Percentiles rank a stretch among this genome's conserved stretches.
These are phyloP conservation scores for Phytomonas sp. DNA, from an alignment of 208 protist genomes.

Conservation along the genomic window DNA sequence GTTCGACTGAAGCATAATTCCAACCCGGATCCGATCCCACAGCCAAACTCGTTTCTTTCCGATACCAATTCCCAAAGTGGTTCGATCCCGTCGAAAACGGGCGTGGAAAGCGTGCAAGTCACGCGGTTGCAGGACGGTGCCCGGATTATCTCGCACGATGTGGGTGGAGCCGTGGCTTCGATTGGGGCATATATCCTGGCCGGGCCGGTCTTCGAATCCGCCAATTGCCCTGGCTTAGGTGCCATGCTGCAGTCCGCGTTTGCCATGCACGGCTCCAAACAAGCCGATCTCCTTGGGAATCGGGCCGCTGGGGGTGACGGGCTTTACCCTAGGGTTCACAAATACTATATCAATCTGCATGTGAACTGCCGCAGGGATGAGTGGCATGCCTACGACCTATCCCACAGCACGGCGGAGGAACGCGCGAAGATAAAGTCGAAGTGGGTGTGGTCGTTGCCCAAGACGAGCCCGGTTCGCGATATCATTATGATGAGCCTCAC, in stretches of 20 bases:
- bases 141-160: constrained; percentile 73
- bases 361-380: constrained; percentile 63
- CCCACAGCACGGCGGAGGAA: not conserved
- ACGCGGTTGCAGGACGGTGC: constrained; percentile 74
- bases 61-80: not conserved
- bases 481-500: constrained; percentile 76
- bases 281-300: constrained; percentile 67
- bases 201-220: constrained; percentile 74
- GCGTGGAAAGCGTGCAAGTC: constrained; percentile 25
- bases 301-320: constrained; percentile 64
- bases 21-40: not conserved
- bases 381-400: constrained; percentile 23
- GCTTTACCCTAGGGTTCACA: constrained; percentile 16
- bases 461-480: constrained; percentile 31
- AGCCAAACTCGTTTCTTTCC: not conserved
- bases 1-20: not conserved
- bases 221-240: constrained; percentile 48
- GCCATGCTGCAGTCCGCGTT: constrained; percentile 73
- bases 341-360: constrained; percentile 76
- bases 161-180: constrained; percentile 54
- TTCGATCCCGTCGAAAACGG: not conserved
- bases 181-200: constrained; percentile 80
- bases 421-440: not conserved
- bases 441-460: not conserved
- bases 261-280: constrained; percentile 78